These are phyloP conservation scores for Platismatia glauca DNA, from an alignment of 495 filamentous ascomycete species.

Conservation along the genomic window DNA sequence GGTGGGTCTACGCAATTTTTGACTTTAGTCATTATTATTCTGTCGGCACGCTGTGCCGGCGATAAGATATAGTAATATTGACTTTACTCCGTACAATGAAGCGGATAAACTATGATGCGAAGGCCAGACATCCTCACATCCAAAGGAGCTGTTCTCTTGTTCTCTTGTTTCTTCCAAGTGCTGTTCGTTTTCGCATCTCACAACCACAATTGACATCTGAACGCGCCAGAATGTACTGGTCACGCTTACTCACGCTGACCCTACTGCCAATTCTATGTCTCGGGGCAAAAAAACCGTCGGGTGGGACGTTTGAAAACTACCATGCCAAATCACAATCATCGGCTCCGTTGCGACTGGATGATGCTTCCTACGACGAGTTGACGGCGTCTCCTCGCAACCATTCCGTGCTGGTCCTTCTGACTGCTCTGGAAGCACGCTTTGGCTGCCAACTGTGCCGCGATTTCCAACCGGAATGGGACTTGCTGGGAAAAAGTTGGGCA, in stretches of 20 bases:
- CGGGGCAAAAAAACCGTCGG: slow-evolving; percentile 45
- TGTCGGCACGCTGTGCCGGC: too few species aligned
- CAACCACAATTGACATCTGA: slow-evolving; percentile 32
- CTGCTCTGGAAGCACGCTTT: slow-evolving; percentile 75
- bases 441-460: slow-evolving; percentile 81
- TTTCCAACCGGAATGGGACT: slow-evolving; percentile 90
- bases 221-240: slow-evolving; percentile 41
- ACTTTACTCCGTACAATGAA: too few species aligned
- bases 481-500: slow-evolving; percentile 80
- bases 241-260: slow-evolving; percentile 44
- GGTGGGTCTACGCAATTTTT: too few species aligned
- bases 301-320: slow-evolving; percentile 56
- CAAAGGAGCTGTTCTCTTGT: too few species aligned
- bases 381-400: slow-evolving; percentile 75
- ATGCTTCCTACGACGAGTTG: slow-evolving; percentile 63
- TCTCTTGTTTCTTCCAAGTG: too few species aligned
- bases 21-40: too few species aligned
- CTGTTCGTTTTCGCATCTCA: too few species aligned
- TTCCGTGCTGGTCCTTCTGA: slow-evolving; percentile 71
- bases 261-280: slow-evolving; percentile 31
- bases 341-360: slow-evolving; percentile 64
- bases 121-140: too few species aligned
- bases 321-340: slow-evolving; percentile 56
- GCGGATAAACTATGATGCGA: too few species aligned
- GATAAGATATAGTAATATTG: too few species aligned